Evolutionary conservation across 2,329 filamentous ascomycete species (phyloP), one percentile per base, ranked within the genome.

Genomic region (Curvularia spicifera): DNA sequence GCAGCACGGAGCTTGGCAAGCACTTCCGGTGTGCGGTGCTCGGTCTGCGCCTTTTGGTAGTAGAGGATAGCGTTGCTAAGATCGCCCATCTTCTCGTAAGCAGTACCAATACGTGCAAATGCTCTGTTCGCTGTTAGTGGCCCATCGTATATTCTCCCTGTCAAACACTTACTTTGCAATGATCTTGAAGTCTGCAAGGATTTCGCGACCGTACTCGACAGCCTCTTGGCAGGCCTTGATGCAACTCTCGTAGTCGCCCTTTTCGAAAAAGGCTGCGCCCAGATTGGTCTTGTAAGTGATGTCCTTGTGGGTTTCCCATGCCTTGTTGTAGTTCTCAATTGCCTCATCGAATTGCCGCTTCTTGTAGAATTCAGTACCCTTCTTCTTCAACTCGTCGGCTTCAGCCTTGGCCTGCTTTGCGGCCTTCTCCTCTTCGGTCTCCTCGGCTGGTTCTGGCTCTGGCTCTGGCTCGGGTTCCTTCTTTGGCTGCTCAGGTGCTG

Each of bases 271-370:
- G 59, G 94, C 95, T 3, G 95, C 95, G 59, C 93, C 92, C 31
- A 96, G 85, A 80, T 99, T 99, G 82, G 96, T 99, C 59, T 98
- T 85, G 80, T 99, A 99, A 15, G 94, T 95, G 72, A 99, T 96
- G 72, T 99, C 95, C 84, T 97, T 95, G 86, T 91, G 84, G 39
- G 91, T 79, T 59, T 97, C 93, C 95, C 95, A 99, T 0, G 95
- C 95, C 78, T 96, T 96, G 76, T 79, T 86, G 83, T 99, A 99
- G 82, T 99, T 92, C 74, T 89, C 87, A 71, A 99, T 97, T 50
- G 95, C 95, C 73, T 90, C 88, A 71, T 98, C 95, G 68, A 99
- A 97, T 75, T 97, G 89, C 68, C 92, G 89, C 86, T 98, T 98
- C 89, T 99, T 99, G 85, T 99, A 99, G 78, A 89, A 89, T 69